Conservation (phyloP, 2,329 filamentous ascomycete genomes). For the Anisogramma anomala region DNA sequence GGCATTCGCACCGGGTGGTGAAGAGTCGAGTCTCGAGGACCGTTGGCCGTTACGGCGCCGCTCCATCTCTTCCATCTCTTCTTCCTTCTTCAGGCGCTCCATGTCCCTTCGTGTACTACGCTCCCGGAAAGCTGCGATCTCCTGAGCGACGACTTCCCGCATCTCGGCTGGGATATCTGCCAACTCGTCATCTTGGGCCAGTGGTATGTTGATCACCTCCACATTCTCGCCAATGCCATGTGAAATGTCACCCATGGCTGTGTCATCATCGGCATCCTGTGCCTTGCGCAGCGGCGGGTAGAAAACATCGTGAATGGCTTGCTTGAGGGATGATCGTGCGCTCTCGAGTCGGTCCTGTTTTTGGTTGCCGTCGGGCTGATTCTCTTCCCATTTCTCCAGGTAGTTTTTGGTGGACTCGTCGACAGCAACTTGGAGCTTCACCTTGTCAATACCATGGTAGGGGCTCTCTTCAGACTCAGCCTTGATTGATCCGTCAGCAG, state of each 20-base stretch:
- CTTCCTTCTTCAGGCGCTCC: slow-evolving; percentile 76
- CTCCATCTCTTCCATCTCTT: slow-evolving; percentile 84
- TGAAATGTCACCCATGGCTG: slow-evolving; percentile 54
- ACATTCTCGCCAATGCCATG: slow-evolving; percentile 42
- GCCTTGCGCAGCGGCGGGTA: slow-evolving; percentile 44
- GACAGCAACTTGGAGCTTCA: slow-evolving; percentile 59
- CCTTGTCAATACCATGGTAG: slow-evolving; percentile 53
- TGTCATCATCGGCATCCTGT: slow-evolving; percentile 55
- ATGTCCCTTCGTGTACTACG: slow-evolving; percentile 79
- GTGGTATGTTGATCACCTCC: slow-evolving; percentile 81
- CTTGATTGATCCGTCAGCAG: slow-evolving; percentile 29
- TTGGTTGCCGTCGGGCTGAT: slow-evolving; percentile 49
- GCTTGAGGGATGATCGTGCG: slow-evolving; percentile 55
- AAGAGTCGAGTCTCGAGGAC: slow-evolving; percentile 58
- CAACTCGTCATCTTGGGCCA: slow-evolving; percentile 82
- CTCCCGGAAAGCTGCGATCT: slow-evolving; percentile 90
- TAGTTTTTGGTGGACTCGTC: slow-evolving; percentile 78
- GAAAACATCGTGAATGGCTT: slow-evolving; percentile 59
- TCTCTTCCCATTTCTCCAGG: slow-evolving; percentile 67
- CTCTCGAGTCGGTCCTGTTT: slow-evolving; percentile 57
- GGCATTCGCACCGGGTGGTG: slow-evolving; percentile 57
- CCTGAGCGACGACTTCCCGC: slow-evolving; percentile 85
- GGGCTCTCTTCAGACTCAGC: slow-evolving; percentile 29
- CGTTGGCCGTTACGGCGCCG: slow-evolving; percentile 58
- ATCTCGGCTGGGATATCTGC: slow-evolving; percentile 93